Conservation (phyloP, 2,329 filamentous ascomycete genomes). For the Pyrenochaeta sp. region DNA sequence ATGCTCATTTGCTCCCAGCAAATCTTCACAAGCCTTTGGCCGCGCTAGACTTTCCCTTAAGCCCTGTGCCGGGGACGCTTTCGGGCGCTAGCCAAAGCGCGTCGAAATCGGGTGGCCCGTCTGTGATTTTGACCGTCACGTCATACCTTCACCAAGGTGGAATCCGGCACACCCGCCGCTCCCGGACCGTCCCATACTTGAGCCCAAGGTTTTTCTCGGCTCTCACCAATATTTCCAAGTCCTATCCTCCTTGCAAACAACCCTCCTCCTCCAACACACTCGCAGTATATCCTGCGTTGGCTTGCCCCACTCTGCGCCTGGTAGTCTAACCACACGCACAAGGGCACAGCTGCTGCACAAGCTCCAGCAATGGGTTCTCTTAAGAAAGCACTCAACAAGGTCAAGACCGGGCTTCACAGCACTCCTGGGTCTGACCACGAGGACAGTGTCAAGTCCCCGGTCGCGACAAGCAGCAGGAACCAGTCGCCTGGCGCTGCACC, state of each 20-base stretch:
- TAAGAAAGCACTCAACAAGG: slow-evolving; percentile 56
- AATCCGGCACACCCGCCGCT: neutral
- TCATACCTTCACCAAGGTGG: slow-evolving; percentile 1
- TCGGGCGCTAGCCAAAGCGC: neutral
- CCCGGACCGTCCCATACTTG: neutral
- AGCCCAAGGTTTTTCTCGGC: neutral
- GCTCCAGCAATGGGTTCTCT: slow-evolving; percentile 46
- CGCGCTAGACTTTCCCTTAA: neutral
- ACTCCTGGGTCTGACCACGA: slow-evolving; percentile 40
- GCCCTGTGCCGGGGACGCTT: neutral
- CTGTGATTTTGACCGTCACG: neutral
- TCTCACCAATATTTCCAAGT: neutral
- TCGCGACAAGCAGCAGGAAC: slow-evolving; percentile 33
- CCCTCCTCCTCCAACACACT: neutral
- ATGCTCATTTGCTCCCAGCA: neutral
- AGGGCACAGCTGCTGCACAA: slow-evolving; percentile 32
- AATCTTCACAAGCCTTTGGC: neutral
- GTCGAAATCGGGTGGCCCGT: neutral
- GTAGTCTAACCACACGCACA: slow-evolving; percentile 37
- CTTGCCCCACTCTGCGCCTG: slow-evolving; percentile 38
- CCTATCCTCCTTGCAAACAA: neutral
- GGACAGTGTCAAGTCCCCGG: slow-evolving; percentile 37
- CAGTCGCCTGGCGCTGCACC: slow-evolving; percentile 37
- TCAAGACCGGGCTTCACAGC: slow-evolving; percentile 49
- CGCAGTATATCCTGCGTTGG: slow-evolving; percentile 22